A percentile compares a stretch with the other conserved stretches of the same genome.
Conservation (phyloP, 768 basidiomycete genomes). For the Xerocomellus amylosporus region DNA sequence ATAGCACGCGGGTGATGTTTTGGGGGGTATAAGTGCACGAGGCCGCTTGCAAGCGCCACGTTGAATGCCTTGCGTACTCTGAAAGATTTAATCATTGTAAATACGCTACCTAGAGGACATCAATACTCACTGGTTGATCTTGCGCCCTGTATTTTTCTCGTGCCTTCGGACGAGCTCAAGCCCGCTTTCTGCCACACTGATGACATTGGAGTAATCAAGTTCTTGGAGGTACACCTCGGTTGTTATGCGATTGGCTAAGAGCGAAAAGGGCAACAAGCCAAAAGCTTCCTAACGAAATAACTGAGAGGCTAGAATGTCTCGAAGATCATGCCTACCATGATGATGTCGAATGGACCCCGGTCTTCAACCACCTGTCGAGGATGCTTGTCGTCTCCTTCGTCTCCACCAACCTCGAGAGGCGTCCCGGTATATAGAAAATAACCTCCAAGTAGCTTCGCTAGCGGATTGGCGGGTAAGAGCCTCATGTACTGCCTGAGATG, state of each 20-base stretch:
- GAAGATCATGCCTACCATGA: slow-evolving; percentile 49
- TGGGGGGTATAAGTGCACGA: slow-evolving; percentile 85
- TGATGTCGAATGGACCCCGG: slow-evolving; percentile 55
- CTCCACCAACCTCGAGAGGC: slow-evolving; percentile 39
- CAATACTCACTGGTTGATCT: slow-evolving; percentile 44
- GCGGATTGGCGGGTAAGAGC: slow-evolving; percentile 59
- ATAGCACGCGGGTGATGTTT: slow-evolving; percentile 84
- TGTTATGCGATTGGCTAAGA: slow-evolving; percentile 65
- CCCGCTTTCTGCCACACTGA: slow-evolving; percentile 70
- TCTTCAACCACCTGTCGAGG: slow-evolving; percentile 26
- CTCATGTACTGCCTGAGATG: slow-evolving; percentile 58
- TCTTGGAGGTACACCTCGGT: slow-evolving; percentile 65
- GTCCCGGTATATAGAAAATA: slow-evolving; percentile 66
- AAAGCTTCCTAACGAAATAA: slow-evolving; percentile 51
- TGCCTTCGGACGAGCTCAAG: slow-evolving; percentile 51
- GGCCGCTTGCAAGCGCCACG: slow-evolving; percentile 64
- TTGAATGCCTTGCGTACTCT: slow-evolving; percentile 72
- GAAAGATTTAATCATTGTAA: slow-evolving; percentile 1
- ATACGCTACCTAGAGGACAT: not conserved
- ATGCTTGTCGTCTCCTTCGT: slow-evolving; percentile 16
- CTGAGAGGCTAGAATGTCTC: not conserved
- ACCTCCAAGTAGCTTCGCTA: slow-evolving; percentile 58
- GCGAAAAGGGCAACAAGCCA: slow-evolving; percentile 47
- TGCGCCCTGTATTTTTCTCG: slow-evolving; percentile 57
- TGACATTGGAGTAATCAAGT: slow-evolving; percentile 69